These are phyloP conservation scores for Leccinum fibrillosum DNA, from an alignment of 768 basidiomycete species.

Conservation along the genomic window DNA sequence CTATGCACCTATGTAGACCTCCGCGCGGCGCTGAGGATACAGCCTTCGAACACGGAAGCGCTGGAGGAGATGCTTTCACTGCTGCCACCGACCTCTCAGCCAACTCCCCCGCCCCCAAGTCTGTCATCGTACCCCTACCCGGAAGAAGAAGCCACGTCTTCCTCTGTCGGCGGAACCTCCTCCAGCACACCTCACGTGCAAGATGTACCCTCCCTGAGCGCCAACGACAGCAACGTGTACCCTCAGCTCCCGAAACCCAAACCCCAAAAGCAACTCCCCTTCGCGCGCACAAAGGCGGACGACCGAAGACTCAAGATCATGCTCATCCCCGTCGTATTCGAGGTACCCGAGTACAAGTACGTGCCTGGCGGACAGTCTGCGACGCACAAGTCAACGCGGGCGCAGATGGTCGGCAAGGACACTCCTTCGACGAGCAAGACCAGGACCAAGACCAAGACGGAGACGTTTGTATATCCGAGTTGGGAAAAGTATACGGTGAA, in stretches of 20 bases:
- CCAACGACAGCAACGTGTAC: constrained; percentile 16
- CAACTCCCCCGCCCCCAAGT: constrained; percentile 3
- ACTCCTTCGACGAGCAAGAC: constrained; percentile 22
- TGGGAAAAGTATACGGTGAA: constrained; percentile 66
- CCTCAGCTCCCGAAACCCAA: constrained; percentile 42
- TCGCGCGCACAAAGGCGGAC: constrained; percentile 48
- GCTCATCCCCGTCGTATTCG: constrained; percentile 42
- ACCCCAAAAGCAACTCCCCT: constrained; percentile 47
- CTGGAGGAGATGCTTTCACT: constrained; percentile 50
- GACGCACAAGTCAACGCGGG: constrained; percentile 27
- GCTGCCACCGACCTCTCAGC: constrained; percentile 18
- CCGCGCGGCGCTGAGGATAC: constrained; percentile 55
- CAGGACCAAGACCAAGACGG: constrained; percentile 35
- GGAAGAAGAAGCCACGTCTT: constrained; percentile 26
- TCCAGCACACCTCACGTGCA: background rate
- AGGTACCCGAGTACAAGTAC: constrained; percentile 27
- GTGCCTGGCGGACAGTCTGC: constrained; percentile 18
- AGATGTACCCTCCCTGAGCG: constrained; percentile 14
- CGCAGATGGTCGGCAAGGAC: constrained; percentile 7
- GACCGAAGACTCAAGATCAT: constrained; percentile 53
- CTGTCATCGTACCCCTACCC: constrained; percentile 4
- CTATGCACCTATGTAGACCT: constrained; percentile 44
- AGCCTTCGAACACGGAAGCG: constrained; percentile 65
- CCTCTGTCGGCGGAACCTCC: constrained; percentile 25
- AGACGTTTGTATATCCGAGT: constrained; percentile 52